Evolutionary conservation across 345 rosid species (phyloP).

Genomic region (Raphanus sativus): DNA sequence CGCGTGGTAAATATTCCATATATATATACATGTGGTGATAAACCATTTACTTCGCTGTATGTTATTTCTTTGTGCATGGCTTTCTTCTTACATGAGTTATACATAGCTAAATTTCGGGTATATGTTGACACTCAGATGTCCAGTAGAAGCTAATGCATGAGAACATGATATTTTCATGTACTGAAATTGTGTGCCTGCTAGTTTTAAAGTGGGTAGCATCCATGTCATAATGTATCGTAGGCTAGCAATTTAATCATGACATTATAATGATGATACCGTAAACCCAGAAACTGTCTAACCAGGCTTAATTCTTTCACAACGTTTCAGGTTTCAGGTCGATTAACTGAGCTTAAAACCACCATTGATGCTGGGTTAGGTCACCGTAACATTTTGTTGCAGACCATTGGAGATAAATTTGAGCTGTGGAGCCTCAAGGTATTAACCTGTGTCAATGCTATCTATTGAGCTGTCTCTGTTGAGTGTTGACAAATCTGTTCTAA

Average conservation of each 20-base stretch:
- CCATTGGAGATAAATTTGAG: constrained; percentile 73
- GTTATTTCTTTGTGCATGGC: constrained; percentile 4
- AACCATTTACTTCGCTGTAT: constrained; percentile 19
- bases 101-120: constrained; percentile 24
- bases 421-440: constrained; percentile 77
- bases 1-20: not conserved
- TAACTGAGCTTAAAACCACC: constrained; percentile 79
- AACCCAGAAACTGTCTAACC: constrained; percentile 5
- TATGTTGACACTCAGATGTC: not conserved
- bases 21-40: constrained; percentile 12
- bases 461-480: not conserved
- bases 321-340: constrained; percentile 67
- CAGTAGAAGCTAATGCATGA: not conserved
- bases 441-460: not conserved
- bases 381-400: constrained; percentile 62
- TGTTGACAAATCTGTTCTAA: constrained; percentile 6
- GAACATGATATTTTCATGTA: constrained; percentile 1
- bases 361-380: constrained; percentile 68
- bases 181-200: not conserved
- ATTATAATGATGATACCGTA: not conserved
- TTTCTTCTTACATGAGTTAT: constrained; percentile 12
- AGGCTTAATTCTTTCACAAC: not conserved
- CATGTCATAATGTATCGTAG: not conserved
- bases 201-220: not conserved
- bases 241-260: not conserved